Evolutionary conservation across 2,329 filamentous ascomycete species (phyloP).

Genomic region (Magnaporthiopsis rhizophila): DNA sequence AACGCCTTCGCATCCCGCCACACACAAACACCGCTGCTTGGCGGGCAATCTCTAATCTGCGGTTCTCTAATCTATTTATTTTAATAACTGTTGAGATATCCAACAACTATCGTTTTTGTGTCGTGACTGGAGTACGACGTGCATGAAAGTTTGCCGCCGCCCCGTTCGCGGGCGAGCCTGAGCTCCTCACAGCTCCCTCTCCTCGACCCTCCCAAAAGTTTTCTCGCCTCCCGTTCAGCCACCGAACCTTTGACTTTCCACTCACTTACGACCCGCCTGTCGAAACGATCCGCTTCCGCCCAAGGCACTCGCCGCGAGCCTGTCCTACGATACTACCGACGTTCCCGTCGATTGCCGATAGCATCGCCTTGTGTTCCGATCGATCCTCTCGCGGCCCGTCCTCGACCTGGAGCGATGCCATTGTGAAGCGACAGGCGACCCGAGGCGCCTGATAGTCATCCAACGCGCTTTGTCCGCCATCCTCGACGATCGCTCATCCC

Average conservation of each 20-base stretch:
- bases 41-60: neutral
- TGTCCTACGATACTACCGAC: neutral
- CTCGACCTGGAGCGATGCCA: neutral
- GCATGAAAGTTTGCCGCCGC: neutral
- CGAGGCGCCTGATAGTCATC: neutral
- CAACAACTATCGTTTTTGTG: neutral
- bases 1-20: neutral
- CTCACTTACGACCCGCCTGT: neutral
- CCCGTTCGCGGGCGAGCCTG: neutral
- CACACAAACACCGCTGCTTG: neutral
- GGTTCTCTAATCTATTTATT: neutral
- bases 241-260: neutral
- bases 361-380: neutral
- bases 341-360: neutral
- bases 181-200: neutral
- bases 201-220: neutral
- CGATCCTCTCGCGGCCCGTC: neutral
- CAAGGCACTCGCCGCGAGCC: neutral
- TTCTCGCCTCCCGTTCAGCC: neutral
- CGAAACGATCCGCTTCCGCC: neutral
- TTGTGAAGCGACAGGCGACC: neutral
- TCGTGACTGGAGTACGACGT: neutral
- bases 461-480: neutral
- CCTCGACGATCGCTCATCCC: neutral
- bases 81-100: neutral